These are phyloP conservation scores for Aspergillus carbonarius DNA, from an alignment of 2,329 filamentous ascomycete genomes.

Conservation along the genomic window DNA sequence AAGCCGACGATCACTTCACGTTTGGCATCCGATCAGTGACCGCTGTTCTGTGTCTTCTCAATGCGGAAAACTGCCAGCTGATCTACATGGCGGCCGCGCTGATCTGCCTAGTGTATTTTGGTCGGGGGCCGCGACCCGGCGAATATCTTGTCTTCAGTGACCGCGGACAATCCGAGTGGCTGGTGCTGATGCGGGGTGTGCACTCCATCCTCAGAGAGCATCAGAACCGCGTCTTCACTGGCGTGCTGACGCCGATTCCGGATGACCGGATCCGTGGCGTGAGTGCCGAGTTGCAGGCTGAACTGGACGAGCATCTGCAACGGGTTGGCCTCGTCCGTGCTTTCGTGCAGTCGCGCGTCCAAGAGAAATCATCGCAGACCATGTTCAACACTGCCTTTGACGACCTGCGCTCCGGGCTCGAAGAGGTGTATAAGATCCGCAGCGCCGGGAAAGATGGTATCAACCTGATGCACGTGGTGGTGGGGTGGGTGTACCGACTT, in stretches of 20 bases:
- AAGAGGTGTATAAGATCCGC: slow-evolving; percentile 18
- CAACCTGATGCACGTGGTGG: slow-evolving; percentile 23
- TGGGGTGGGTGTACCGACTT: slow-evolving; percentile 34
- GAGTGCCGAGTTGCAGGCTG: slow-evolving; percentile 14
- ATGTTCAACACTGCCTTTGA: slow-evolving; percentile 16
- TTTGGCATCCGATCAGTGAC: slow-evolving; percentile 36
- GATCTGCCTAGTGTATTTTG: slow-evolving; percentile 38
- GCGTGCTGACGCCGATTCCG: slow-evolving; percentile 18
- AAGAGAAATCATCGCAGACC: neutral
- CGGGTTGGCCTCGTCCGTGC: slow-evolving; percentile 13
- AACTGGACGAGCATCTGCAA: slow-evolving; percentile 17
- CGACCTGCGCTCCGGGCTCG: slow-evolving; percentile 15
- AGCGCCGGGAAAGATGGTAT: slow-evolving; percentile 13
- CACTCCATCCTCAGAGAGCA: slow-evolving; percentile 22
- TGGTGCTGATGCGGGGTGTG: slow-evolving; percentile 33
- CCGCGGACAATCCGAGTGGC: slow-evolving; percentile 31
- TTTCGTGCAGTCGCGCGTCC: slow-evolving; percentile 13
- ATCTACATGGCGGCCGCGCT: slow-evolving; percentile 34
- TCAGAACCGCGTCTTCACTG: slow-evolving; percentile 25
- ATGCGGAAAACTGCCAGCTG: slow-evolving; percentile 30
- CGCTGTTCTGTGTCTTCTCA: slow-evolving; percentile 24
- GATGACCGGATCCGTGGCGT: slow-evolving; percentile 3
- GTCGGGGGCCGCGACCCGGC: slow-evolving; percentile 26
- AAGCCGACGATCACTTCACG: slow-evolving; percentile 36
- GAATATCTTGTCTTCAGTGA: slow-evolving; percentile 37